Evolutionary conservation across 2,329 filamentous ascomycete species (phyloP).

Genomic region (Colletotrichum sidae): DNA sequence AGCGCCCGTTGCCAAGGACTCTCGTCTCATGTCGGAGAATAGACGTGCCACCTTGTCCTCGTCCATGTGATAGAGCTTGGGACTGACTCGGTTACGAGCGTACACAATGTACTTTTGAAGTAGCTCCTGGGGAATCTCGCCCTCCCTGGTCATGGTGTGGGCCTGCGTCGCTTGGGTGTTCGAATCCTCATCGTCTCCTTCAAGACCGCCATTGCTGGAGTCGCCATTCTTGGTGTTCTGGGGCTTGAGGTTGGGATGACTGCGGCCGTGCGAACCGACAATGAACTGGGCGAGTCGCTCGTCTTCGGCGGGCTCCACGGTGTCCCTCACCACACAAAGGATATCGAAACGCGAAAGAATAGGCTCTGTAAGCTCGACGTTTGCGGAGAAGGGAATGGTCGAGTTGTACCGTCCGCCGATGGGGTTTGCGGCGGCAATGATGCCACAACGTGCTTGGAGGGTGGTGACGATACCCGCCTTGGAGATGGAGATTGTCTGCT

Average conservation of each 20-base stretch:
- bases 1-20: slow-evolving; percentile 91
- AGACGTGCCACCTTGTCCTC: slow-evolving; percentile 95
- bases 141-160: slow-evolving; percentile 54
- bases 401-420: slow-evolving; percentile 97
- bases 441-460: slow-evolving; percentile 92
- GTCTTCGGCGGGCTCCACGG: slow-evolving; percentile 91
- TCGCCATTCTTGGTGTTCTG: too few species aligned
- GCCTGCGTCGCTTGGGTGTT: too few species aligned
- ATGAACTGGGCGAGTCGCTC: slow-evolving; percentile 95
- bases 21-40: slow-evolving; percentile 95
- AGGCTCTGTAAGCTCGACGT: slow-evolving; percentile 96
- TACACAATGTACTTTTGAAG: slow-evolving; percentile 97
- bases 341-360: slow-evolving; percentile 99
- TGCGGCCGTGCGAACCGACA: slow-evolving; percentile 91
- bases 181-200: too few species aligned
- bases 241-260: slow-evolving; percentile 69
- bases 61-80: slow-evolving; percentile 97
- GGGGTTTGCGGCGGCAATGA: slow-evolving; percentile 96
- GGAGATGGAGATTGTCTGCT: slow-evolving; percentile 98
- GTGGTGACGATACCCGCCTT: slow-evolving; percentile 99
- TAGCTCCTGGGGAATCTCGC: slow-evolving; percentile 89
- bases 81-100: slow-evolving; percentile 86
- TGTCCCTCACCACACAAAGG: slow-evolving; percentile 94
- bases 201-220: too few species aligned
- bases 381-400: slow-evolving; percentile 94